These are phyloP conservation scores for Lantana camara DNA, from an alignment of 257 asterid genomes.

Conservation along the genomic window DNA sequence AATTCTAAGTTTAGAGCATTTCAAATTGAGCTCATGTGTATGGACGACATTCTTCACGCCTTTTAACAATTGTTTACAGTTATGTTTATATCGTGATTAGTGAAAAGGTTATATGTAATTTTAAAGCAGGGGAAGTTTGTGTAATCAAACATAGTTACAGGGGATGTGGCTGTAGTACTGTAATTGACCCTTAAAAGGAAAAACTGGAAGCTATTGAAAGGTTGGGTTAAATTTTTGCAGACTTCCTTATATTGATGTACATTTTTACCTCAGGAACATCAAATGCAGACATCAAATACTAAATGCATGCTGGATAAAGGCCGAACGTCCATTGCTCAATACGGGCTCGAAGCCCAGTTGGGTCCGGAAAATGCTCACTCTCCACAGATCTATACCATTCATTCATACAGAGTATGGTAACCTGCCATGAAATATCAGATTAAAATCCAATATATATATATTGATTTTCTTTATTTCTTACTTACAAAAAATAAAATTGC, in stretches of 20 bases:
- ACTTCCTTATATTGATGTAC: background rate
- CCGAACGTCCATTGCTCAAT: conserved; percentile 98
- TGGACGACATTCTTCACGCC: too few relatives aligned
- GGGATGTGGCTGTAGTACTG: too few relatives aligned
- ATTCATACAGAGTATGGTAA: conserved; percentile 85
- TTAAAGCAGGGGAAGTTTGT: too few relatives aligned
- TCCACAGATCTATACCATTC: conserved; percentile 93
- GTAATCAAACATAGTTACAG: too few relatives aligned
- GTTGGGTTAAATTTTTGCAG: too few relatives aligned
- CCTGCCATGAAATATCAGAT: conserved; percentile 49
- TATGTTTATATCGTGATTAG: too few relatives aligned
- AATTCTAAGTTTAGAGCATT: too few relatives aligned
- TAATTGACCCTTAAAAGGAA: too few relatives aligned
- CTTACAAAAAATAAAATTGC: background rate
- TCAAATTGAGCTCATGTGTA: too few relatives aligned
- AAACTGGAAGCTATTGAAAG: too few relatives aligned
- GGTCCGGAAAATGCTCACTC: conserved; percentile 97
- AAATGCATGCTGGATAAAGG: conserved; percentile 97
- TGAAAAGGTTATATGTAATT: too few relatives aligned
- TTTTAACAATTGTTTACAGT: too few relatives aligned
- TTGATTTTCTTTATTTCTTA: background rate
- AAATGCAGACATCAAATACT: conserved; percentile 96
- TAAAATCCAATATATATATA: background rate
- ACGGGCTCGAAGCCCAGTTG: conserved; percentile 91
- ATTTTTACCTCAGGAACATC: conserved; percentile 86